Base-by-base conservation (phyloP, 1,139 yeast genomes). In the Magnusiomyces suaveolens region DNA sequence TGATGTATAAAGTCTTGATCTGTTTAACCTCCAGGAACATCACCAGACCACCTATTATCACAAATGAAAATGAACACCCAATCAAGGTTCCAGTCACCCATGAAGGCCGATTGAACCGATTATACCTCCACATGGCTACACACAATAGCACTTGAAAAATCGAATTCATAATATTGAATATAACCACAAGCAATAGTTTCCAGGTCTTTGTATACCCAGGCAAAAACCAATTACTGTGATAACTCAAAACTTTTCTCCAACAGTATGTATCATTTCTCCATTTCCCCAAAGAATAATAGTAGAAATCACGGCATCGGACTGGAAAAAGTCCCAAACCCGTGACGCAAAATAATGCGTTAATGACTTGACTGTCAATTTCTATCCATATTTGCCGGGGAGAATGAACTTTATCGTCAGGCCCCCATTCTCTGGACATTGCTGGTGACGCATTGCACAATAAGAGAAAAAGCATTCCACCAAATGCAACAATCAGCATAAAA, bases 401-500 rank as follows among this genome's bases (percentile, higher is more conserved):
- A 16, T 54, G 55, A 3, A 55, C 59, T 41, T 59, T 57, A 24
- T 59, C 59, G 48, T 57, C 55, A 4, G 63, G 62, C 21, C 61
- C 62, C 46, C 54, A 60, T 33, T 46, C 59, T 21, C 48, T 49
- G 10, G 58, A 33, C 63, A 61, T 61, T n/a, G 62, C 63, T 8
- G 63, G 63, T 1, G 63, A 59, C 3, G 63, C 63, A 20, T 61
- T 61, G 43, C 57, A 54, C 24, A 61, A 52, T 24, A 61, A 52
- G 32, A 61, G 46, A 49, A 61, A 61, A 8, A 61, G 56, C 64
- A 61, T 61, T 6, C 64, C 64, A n/a, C 64, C 64, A 52, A 59
- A 61, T 1, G 64, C 64, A 39, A 61, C 57, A 14, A 61, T 62
- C 2, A 59, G 57, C 16, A 49, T 33, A 43, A 61, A 55, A 41